These are phyloP conservation scores for Heliamphora pulchella DNA, from an alignment of 179 eudicot species.

Conservation along the genomic window DNA sequence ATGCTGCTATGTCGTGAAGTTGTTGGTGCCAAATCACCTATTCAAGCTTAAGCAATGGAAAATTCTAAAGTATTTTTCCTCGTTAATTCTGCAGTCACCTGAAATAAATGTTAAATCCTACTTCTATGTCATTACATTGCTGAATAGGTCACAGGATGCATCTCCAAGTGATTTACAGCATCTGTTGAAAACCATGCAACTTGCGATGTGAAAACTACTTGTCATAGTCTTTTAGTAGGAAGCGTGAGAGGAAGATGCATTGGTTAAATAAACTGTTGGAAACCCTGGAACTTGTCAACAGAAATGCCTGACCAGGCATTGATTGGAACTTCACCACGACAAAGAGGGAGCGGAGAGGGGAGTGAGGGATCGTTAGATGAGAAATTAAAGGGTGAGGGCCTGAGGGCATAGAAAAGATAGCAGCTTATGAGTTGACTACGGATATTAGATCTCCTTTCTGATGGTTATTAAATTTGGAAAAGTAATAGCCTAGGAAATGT, in stretches of 20 bases:
- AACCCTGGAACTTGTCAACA: not conserved
- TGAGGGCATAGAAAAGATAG: not conserved
- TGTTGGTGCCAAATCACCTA: not conserved
- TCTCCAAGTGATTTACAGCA: not conserved
- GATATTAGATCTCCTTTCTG: not conserved
- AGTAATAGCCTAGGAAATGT: not conserved
- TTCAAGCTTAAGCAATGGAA: not conserved
- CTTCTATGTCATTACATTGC: no score
- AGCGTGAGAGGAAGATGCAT: not conserved
- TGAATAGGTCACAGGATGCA: no score
- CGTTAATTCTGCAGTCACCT: not conserved
- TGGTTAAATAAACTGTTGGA: not conserved
- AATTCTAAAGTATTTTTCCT: not conserved
- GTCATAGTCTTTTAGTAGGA: not conserved
- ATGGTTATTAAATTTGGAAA: not conserved
- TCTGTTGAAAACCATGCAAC: not conserved
- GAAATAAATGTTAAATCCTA: no score
- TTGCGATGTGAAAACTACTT: not conserved
- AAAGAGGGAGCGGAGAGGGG: not conserved
- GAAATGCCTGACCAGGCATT: not conserved
- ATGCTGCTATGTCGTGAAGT: not conserved
- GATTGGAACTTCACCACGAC: not conserved
- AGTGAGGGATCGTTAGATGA: not conserved
- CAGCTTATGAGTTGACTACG: not conserved
- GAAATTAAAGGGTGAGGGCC: not conserved